phyloP scores from a whole-genome alignment of 1,139 yeast species.

The Taiozyma sp. region DNA sequence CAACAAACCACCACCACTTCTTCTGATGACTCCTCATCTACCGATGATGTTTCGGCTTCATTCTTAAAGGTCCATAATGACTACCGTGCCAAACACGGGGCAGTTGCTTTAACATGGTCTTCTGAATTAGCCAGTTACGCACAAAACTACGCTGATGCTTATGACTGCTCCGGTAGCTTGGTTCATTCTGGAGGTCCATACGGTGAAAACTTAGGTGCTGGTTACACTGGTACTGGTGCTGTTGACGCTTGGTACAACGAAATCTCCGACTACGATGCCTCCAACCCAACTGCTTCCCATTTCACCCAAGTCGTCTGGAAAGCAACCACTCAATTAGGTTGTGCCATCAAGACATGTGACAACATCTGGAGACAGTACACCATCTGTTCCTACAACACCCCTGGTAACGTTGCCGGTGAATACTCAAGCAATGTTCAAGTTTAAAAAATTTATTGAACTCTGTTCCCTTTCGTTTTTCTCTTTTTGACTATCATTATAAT shows the following conservation, averaged over 20 bases:
- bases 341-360: conserved; percentile 55
- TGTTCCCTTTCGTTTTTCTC: not conserved
- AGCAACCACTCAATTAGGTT: conserved; percentile 62
- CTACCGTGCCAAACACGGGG: conserved; percentile 66
- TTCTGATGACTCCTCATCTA: conserved; percentile 16
- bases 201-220: conserved; percentile 89
- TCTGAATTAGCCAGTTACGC: conserved; percentile 60
- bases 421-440: conserved; percentile 29
- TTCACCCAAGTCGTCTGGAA: conserved; percentile 90
- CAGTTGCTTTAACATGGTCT: conserved; percentile 60
- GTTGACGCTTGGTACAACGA: conserved; percentile 86
- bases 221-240: conserved; percentile 55
- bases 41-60: conserved; percentile 23
- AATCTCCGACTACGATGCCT: conserved; percentile 52
- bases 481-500: not conserved
- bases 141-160: conserved; percentile 60
- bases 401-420: conserved; percentile 52
- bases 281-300: conserved; percentile 46
- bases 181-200: conserved; percentile 73
- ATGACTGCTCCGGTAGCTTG: conserved; percentile 65
- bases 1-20: conserved; percentile 13
- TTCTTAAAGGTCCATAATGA: conserved; percentile 60
- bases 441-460: not conserved
- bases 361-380: conserved; percentile 49
- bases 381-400: conserved; percentile 56